phyloP scores from a whole-genome alignment of 805 yeast species.

The Candida khao-thaluensis region DNA sequence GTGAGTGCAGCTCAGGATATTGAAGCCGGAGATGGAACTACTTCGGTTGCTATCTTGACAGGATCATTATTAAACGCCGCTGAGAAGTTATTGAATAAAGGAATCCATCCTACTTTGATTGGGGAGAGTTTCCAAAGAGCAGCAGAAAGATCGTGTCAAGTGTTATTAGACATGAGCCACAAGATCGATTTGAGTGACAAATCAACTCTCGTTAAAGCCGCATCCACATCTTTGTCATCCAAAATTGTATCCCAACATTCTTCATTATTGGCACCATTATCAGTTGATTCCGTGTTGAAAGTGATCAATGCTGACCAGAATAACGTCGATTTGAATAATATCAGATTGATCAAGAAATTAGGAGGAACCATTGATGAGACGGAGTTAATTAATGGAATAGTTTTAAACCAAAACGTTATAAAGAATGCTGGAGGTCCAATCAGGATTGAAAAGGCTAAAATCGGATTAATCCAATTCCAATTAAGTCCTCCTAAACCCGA shows the following conservation, averaged over 20 bases:
- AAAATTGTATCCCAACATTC: conserved; percentile 95
- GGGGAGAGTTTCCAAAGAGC: conserved; percentile 93
- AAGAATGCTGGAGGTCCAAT: conserved; percentile 94
- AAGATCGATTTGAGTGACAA: conserved; percentile 77
- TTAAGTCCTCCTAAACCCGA: conserved; percentile 96
- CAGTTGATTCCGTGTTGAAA: conserved; percentile 88
- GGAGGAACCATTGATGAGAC: conserved; percentile 99
- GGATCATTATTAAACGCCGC: conserved; percentile 96
- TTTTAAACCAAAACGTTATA: conserved; percentile 84
- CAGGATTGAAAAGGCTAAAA: conserved; percentile 88
- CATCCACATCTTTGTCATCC: conserved; percentile 89
- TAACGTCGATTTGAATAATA: conserved; percentile 81
- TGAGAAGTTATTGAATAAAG: conserved; percentile 82
- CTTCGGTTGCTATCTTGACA: conserved; percentile 92
- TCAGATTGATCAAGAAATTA: conserved; percentile 85
- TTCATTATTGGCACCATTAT: conserved; percentile 80
- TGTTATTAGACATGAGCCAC: conserved; percentile 80
- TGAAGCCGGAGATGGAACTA: conserved; percentile 99
- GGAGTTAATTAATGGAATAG: conserved; percentile 88
- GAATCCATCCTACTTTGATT: conserved; percentile 92
- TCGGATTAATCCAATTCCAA: conserved; percentile 90
- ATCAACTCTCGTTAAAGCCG: conserved; percentile 85
- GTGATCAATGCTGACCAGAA: conserved; percentile 62
- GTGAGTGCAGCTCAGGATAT: conserved; percentile 97
- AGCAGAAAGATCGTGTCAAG: conserved; percentile 76